Base-by-base conservation (phyloP, 345 rosid genomes). In the Citrus unshiu region DNA sequence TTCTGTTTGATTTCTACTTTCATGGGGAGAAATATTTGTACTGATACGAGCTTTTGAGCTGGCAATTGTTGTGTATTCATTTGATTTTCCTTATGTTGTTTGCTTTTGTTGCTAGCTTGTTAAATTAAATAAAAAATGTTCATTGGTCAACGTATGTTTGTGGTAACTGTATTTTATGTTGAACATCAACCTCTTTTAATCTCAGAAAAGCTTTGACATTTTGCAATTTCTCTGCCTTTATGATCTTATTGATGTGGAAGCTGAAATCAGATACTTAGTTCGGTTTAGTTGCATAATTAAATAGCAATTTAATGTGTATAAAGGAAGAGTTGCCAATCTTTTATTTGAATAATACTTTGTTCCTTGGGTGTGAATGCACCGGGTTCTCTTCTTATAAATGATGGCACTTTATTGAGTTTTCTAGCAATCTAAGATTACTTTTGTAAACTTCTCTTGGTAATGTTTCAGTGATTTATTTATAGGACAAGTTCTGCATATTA, bases 401-500 rank as follows among this genome's bases (percentile, higher is more conserved):
- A 30, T 34, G 70, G 49, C 54, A 34, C 67, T 70, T 19, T 32
- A 14, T 60, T 43, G 37, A 58, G 64, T 68, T 64, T 78, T 40
- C 59, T 74, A 30, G 9, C 49, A 30, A 67, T 59, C 54, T 77
- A 35, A 25, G 54, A 56, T 9, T 22, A 39, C 9, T 21, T 54
- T 24, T 43, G 32, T 57, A 49, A 60, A 54, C 51, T 82, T 80
- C 79, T 78, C 72, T 57, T 70, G 54, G 58, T 59, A 60, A 78
- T 79, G 6, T 76, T 69, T 72, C 67, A 69, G 73, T 84, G 80
- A 69, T 81, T 84, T 75, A 73, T 77, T 63, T 75, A 72, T 85
- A 82, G 87, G 75, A 84, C 69, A 79, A 54, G 64, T 71, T 78
- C 78, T 68, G 70, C 79, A 71, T 46, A 73, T 76, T 82, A 83